These are phyloP conservation scores for Pythium rhizo-oryzae DNA, from an alignment of 352 stramenopile genomes.

Conservation along the genomic window DNA sequence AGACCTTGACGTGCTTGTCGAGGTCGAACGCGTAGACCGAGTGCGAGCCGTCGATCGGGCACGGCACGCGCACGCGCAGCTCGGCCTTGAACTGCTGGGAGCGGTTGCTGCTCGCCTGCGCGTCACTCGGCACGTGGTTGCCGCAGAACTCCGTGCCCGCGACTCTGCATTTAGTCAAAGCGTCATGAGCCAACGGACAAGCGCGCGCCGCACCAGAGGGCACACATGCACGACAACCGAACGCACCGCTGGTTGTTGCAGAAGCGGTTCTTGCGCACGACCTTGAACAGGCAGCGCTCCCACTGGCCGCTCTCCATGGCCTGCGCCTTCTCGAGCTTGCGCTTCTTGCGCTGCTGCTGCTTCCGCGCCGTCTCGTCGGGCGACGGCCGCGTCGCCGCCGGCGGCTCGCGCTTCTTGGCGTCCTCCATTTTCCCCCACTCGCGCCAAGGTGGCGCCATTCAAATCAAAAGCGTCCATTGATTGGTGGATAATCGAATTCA, in stretches of 20 bases:
- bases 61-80: slow-evolving; percentile 64
- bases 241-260: slow-evolving; percentile 77
- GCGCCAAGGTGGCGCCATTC: slow-evolving; percentile 9
- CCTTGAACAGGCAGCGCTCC: slow-evolving; percentile 80
- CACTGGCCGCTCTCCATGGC: slow-evolving; percentile 57
- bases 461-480: slow-evolving; percentile 3
- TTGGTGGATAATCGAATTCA: slow-evolving; percentile 17
- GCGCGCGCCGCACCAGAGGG: background rate
- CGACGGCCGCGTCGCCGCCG: background rate
- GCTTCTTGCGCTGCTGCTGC: slow-evolving; percentile 49
- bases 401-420: slow-evolving; percentile 36
- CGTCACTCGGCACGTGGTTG: slow-evolving; percentile 62
- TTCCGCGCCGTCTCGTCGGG: slow-evolving; percentile 16
- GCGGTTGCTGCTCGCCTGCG: slow-evolving; percentile 49
- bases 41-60: slow-evolving; percentile 68
- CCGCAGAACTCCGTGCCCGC: slow-evolving; percentile 68
- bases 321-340: slow-evolving; percentile 64
- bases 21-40: slow-evolving; percentile 82
- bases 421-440: slow-evolving; percentile 21
- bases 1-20: slow-evolving; percentile 77
- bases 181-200: background rate
- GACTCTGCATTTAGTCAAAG: slow-evolving; percentile 35
- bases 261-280: slow-evolving; percentile 80
- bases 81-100: slow-evolving; percentile 66
- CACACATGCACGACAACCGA: too few species aligned